Percentiles rank a stretch among this genome's conserved stretches.
phyloP scores from a whole-genome alignment of 2,329 filamentous ascomycete genomes.

The Shiraia bambusicola region DNA sequence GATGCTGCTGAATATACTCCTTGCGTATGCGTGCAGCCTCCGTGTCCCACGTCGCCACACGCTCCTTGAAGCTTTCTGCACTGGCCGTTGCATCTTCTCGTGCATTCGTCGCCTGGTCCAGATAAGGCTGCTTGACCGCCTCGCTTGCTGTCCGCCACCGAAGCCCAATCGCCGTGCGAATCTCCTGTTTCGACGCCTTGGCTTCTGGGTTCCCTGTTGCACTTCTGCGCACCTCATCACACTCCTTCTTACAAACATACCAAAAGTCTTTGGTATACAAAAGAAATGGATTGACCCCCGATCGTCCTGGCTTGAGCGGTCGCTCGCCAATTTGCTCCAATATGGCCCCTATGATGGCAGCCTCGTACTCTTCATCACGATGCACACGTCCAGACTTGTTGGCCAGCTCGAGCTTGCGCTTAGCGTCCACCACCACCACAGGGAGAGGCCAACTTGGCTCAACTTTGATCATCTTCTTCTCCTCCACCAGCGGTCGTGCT shows the following conservation, averaged over 20 bases:
- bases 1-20: slow-evolving; percentile 45
- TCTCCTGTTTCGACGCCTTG: slow-evolving; percentile 69
- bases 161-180: slow-evolving; percentile 80
- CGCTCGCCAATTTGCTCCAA: slow-evolving; percentile 69
- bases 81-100: slow-evolving; percentile 65
- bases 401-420: slow-evolving; percentile 28
- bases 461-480: slow-evolving; percentile 53
- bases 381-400: slow-evolving; percentile 28
- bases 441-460: slow-evolving; percentile 19
- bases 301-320: slow-evolving; percentile 70
- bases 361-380: slow-evolving; percentile 54
- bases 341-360: slow-evolving; percentile 59
- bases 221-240: slow-evolving; percentile 65
- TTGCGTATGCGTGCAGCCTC: slow-evolving; percentile 56
- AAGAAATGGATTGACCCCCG: slow-evolving; percentile 81
- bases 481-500: slow-evolving; percentile 67
- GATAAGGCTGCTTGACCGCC: slow-evolving; percentile 74
- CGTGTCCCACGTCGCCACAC: slow-evolving; percentile 71
- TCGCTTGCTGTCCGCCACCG: slow-evolving; percentile 82
- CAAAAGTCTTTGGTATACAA: slow-evolving; percentile 80
- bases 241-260: slow-evolving; percentile 63
- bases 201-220: slow-evolving; percentile 66
- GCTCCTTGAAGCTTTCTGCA: slow-evolving; percentile 61
- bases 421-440: slow-evolving; percentile 17
- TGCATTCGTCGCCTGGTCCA: slow-evolving; percentile 70